Evolutionary conservation across 345 rosid species (phyloP), one percentile per base, ranked within the genome.

Genomic region (Erysimum cheiranthoides): DNA sequence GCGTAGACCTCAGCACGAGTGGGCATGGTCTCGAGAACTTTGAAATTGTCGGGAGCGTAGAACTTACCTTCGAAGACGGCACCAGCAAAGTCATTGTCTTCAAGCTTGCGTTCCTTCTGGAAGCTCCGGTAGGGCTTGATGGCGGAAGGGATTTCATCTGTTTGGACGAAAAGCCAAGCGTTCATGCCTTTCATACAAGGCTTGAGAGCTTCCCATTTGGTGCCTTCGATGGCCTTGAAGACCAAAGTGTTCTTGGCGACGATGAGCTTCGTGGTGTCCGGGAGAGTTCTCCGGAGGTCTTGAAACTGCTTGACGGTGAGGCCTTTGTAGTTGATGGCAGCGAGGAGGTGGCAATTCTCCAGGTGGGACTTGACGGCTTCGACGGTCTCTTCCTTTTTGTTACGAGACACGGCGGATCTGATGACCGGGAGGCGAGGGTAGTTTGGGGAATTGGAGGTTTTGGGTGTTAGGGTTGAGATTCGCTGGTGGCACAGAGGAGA

Each of bases 151-250:
- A 95, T 90, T 73, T 92, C 99, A 73, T 95, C 99, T 7, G 76
- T 83, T 64, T 90, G 99, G 8, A 92, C 97, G 50, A 95, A 95
- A 27, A 92, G 88, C 96, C 97, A 95, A 31, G 86, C 97, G 43
- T 92, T 92, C 99, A 92, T 95, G 8, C 99, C 99, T 58, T 75
- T 90, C 99, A 94, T 94, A 72, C 97, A 94, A 4, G 99, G 96
- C 81, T 89, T 84, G 36, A 95, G 79, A 45, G 84, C 91, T 70
- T 89, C 93, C 92, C 93, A 92, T 4, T 78, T 83, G 8, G 98
- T 95, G 10, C 97, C 97, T 66, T 92, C 97, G 35, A 95, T 82
- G 39, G 99, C 99, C 52, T 95, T 95, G 63, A 69, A 78, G 38
- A 95, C 99, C 12, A 95, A 63, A 7, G 92, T 90, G 86, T 95